These are phyloP conservation scores for Inga laurina DNA, from an alignment of 306 rosid genomes.

Conservation along the genomic window DNA sequence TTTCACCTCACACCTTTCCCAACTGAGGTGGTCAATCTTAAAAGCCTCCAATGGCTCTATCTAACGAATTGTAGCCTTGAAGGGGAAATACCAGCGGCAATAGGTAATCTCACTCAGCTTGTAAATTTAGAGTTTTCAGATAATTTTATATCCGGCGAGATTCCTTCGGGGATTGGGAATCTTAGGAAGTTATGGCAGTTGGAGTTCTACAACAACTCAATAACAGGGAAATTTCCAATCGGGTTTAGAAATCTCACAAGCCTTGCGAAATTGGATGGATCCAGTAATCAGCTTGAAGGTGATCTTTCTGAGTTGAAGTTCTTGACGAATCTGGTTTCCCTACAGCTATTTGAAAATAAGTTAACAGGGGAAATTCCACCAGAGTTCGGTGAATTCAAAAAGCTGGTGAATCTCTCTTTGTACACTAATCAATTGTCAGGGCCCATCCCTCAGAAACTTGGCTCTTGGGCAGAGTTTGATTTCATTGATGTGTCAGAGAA, in stretches of 20 bases:
- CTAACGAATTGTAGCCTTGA: constrained; percentile 58
- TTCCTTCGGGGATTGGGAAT: constrained; percentile 66
- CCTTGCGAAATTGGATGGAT: constrained; percentile 63
- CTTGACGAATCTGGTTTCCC: constrained; percentile 45
- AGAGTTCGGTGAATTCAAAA: constrained; percentile 75
- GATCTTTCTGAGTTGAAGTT: constrained; percentile 58
- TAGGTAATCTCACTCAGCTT: constrained; percentile 69
- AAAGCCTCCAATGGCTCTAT: constrained; percentile 65
- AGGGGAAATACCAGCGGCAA: constrained; percentile 64
- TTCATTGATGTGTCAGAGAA: constrained; percentile 86
- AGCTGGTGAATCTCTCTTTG: constrained; percentile 54
- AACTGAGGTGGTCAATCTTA: constrained; percentile 39
- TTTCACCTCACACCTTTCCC: constrained; percentile 65
- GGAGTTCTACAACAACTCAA: constrained; percentile 51
- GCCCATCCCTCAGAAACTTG: constrained; percentile 69
- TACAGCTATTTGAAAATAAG: constrained; percentile 59
- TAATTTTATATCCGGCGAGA: constrained; percentile 59
- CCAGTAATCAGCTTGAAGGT: constrained; percentile 58
- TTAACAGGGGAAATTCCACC: constrained; percentile 66
- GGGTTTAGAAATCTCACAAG: constrained; percentile 57
- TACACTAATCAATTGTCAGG: constrained; percentile 69
- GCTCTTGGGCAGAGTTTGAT: constrained; percentile 62
- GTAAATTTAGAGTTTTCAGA: constrained; percentile 58
- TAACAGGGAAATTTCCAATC: constrained; percentile 68
- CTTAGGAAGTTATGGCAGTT: constrained; percentile 78